A percentile compares a stretch with the other conserved stretches of the same genome.
phyloP scores from a whole-genome alignment of 345 rosid genomes.

The Eucalyptus pauciflora region DNA sequence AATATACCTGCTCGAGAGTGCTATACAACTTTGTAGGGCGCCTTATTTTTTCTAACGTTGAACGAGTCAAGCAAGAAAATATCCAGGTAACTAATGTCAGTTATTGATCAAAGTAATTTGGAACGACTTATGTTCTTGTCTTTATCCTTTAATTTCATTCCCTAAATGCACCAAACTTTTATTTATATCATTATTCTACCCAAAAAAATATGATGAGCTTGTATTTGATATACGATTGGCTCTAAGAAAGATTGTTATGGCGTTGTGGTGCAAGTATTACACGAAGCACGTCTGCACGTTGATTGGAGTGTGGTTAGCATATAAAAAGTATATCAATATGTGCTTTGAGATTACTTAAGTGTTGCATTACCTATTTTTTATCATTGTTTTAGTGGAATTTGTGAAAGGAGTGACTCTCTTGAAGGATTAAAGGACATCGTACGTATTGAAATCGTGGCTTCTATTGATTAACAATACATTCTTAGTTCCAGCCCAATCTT shows the following conservation, averaged over 20 bases:
- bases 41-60: not conserved
- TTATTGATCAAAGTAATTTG: too few species aligned
- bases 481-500: not conserved
- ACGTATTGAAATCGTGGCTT: not conserved
- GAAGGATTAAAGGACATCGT: not conserved
- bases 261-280: not conserved
- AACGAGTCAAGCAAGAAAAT: not conserved
- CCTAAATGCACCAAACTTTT: not conserved
- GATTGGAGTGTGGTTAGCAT: not conserved
- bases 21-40: not conserved
- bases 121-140: not conserved
- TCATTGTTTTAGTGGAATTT: not conserved
- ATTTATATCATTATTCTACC: not conserved
- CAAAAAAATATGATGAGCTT: not conserved
- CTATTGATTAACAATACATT: not conserved
- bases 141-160: not conserved
- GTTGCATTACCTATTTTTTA: not conserved
- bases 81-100: not conserved
- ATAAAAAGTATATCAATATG: not conserved
- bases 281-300: not conserved
- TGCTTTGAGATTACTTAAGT: not conserved
- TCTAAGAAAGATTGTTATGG: not conserved
- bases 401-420: not conserved
- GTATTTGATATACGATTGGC: not conserved
- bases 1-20: not conserved